Percentiles rank a stretch among this genome's conserved stretches.
These are phyloP conservation scores for Solanum pinnatisectum DNA, from an alignment of 257 asterid genomes.

Conservation along the genomic window DNA sequence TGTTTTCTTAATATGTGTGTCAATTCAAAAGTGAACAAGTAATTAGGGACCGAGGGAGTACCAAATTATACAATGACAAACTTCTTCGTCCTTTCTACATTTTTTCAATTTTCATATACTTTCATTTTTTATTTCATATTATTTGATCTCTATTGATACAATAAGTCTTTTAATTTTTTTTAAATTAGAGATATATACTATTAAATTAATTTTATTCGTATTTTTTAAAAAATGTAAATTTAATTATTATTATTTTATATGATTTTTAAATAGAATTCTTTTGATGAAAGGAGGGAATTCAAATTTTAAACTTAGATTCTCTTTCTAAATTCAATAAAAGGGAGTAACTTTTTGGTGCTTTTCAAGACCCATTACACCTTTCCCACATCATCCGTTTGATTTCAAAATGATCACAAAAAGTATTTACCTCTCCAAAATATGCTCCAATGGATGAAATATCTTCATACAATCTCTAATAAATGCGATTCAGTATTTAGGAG, in stretches of 20 bases:
- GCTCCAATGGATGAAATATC: neutral
- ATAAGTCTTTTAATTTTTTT: neutral
- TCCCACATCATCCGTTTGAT: neutral
- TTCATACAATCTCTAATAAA: too few species aligned
- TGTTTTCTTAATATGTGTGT: too few species aligned
- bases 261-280: too few species aligned
- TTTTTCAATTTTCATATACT: neutral
- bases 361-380: neutral
- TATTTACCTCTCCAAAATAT: neutral
- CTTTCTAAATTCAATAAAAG: neutral
- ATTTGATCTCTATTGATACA: too few species aligned
- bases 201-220: too few species aligned
- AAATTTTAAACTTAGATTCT: neutral
- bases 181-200: too few species aligned
- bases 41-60: neutral
- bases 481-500: accelerated
- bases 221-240: too few species aligned
- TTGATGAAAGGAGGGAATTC: neutral
- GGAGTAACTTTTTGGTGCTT: neutral
- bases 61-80: neutral
- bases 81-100: neutral
- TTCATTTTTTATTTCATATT: neutral
- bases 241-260: too few species aligned
- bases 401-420: neutral
- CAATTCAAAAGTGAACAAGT: too few species aligned